Evolutionary conservation across 768 basidiomycete genomes (phyloP).

Genomic region (Hericium erinaceus): DNA sequence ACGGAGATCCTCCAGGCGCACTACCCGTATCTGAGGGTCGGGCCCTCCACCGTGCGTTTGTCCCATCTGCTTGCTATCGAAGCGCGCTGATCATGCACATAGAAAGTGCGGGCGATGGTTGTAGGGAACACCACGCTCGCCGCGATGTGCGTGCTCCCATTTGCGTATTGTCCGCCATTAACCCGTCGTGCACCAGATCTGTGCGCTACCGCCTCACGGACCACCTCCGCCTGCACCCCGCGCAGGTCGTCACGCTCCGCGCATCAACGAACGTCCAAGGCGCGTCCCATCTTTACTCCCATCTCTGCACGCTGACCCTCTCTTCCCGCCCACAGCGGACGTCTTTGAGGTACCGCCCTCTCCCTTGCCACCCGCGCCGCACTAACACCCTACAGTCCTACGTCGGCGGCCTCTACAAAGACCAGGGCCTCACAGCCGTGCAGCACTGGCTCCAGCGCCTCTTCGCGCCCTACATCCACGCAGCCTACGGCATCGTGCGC

Average conservation of each 20-base stretch:
- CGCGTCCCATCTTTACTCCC: conserved; percentile 19
- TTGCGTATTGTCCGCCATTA: neutral
- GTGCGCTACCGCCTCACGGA: conserved; percentile 56
- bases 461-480: conserved; percentile 50
- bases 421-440: conserved; percentile 52
- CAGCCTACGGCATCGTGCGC: conserved; percentile 57
- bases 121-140: conserved; percentile 71
- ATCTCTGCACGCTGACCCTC: conserved; percentile 1
- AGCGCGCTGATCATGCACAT: conserved; percentile 1
- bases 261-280: conserved; percentile 70
- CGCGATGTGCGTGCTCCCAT: conserved; percentile 38
- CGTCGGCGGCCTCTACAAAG: conserved; percentile 68
- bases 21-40: conserved; percentile 65
- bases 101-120: conserved; percentile 75
- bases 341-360: conserved; percentile 55
- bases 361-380: no score
- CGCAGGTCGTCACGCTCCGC: conserved; percentile 62
- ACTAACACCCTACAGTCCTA: conserved; percentile 41
- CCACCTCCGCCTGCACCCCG: conserved; percentile 52
- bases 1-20: conserved; percentile 53
- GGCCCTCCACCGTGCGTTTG: conserved; percentile 56
- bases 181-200: conserved; percentile 32
- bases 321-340: conserved; percentile 41
- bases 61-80: neutral
- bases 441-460: conserved; percentile 52